Conservation (phyloP, 495 filamentous ascomycete species). For the Trypethelium eluteriae region DNA sequence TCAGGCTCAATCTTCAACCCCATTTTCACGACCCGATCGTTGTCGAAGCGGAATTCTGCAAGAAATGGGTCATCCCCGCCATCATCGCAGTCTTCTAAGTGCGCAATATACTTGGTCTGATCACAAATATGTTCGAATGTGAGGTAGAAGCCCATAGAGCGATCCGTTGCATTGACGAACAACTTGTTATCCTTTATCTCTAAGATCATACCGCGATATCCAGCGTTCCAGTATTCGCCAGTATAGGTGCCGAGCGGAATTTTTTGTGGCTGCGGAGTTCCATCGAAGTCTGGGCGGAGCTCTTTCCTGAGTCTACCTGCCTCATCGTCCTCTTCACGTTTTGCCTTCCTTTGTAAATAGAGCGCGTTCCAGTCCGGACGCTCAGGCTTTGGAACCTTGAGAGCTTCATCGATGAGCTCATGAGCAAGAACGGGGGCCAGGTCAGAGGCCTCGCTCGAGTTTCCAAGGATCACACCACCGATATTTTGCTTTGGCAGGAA, state of each 20-base stretch:
- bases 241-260: conserved; percentile 12
- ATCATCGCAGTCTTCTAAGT: conserved; percentile 12
- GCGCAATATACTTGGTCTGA: conserved; percentile 17
- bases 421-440: not conserved
- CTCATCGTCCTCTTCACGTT: conserved; percentile 12
- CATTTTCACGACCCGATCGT: conserved; percentile 15
- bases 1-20: conserved; percentile 16
- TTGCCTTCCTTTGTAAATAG: not conserved
- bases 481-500: conserved; percentile 17
- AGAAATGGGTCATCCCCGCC: not conserved
- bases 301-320: conserved; percentile 11
- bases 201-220: conserved; percentile 14
- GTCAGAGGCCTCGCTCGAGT: conserved; percentile 5
- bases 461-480: conserved; percentile 15
- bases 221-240: conserved; percentile 17
- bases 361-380: conserved; percentile 15
- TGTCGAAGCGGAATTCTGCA: conserved; percentile 17
- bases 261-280: conserved; percentile 12
- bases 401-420: conserved; percentile 15
- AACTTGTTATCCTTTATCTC: conserved; percentile 16
- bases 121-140: conserved; percentile 20
- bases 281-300: conserved; percentile 11
- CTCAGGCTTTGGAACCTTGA: conserved; percentile 12
- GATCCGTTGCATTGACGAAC: conserved; percentile 17
- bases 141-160: conserved; percentile 16